These are phyloP conservation scores for Basidiobolus meristosporus DNA, from an alignment of 371 early-diverging fungal genomes.

Conservation along the genomic window DNA sequence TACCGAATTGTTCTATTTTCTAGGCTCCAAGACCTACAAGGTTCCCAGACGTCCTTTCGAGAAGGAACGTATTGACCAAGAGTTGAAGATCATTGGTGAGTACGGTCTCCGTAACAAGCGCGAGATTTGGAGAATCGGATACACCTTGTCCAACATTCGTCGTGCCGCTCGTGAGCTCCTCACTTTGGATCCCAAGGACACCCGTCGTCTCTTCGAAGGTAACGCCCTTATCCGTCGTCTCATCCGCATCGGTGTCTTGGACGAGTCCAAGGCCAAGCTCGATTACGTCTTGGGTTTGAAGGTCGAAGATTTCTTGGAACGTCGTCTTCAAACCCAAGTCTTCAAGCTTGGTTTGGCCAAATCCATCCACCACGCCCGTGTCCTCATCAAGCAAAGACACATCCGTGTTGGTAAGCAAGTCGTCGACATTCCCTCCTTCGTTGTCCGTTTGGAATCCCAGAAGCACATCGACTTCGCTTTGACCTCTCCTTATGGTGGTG, in stretches of 20 bases:
- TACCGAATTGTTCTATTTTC: not conserved
- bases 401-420: slow-evolving; percentile 98
- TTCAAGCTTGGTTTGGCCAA: slow-evolving; percentile 98
- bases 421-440: slow-evolving; percentile 90
- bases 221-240: slow-evolving; percentile 97
- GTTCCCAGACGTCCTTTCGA: slow-evolving; percentile 98
- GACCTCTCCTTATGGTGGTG: slow-evolving; percentile 96
- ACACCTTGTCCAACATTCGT: slow-evolving; percentile 96
- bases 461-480: slow-evolving; percentile 98
- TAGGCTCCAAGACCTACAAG: slow-evolving; percentile 85
- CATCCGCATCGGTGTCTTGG: slow-evolving; percentile 95
- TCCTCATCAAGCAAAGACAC: slow-evolving; percentile 96
- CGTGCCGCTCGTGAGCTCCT: slow-evolving; percentile 99
- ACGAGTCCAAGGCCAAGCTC: slow-evolving; percentile 92
- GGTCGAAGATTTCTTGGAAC: slow-evolving; percentile 97
- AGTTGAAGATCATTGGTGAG: slow-evolving; percentile 96
- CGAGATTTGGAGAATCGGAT: slow-evolving; percentile 97
- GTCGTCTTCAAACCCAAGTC: slow-evolving; percentile 99
- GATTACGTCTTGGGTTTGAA: slow-evolving; percentile 98
- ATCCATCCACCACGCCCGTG: slow-evolving; percentile 99
- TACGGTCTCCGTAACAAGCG: slow-evolving; percentile 99
- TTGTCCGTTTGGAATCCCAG: slow-evolving; percentile 80
- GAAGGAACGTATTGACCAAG: slow-evolving; percentile 96
- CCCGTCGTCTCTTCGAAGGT: slow-evolving; percentile 97
- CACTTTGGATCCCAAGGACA: slow-evolving; percentile 93